These are phyloP conservation scores for Sicyos baderoa DNA, from an alignment of 306 rosid species.

Conservation along the genomic window DNA sequence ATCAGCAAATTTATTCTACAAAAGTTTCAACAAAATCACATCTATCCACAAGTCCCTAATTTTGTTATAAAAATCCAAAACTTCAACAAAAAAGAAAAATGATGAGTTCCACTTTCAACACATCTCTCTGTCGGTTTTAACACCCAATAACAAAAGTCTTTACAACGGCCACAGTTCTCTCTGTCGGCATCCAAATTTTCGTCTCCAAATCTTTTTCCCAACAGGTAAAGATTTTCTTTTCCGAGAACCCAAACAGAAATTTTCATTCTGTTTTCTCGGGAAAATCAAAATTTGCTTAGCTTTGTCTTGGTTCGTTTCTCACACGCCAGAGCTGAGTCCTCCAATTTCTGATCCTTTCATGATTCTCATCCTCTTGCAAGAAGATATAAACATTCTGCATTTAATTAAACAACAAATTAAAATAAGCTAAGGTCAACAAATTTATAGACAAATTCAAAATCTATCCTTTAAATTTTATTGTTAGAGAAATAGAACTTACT, in stretches of 20 bases:
- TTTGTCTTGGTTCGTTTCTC: neutral
- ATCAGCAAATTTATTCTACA: neutral
- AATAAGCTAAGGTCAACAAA: too few species aligned
- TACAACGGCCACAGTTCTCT: neutral
- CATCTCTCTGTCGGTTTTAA: neutral
- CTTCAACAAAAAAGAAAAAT: neutral
- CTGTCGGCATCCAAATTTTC: neutral
- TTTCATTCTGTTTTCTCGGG: neutral
- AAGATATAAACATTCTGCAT: constrained; percentile 16
- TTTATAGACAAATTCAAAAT: neutral
- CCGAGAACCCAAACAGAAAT: constrained; percentile 16
- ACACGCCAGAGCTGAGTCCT: neutral
- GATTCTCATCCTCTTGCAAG: constrained; percentile 16
- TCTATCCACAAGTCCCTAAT: neutral
- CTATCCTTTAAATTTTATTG: too few species aligned
- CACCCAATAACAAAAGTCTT: neutral
- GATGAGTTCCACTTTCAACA: neutral
- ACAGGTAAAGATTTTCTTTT: constrained; percentile 1
- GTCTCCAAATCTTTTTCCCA: neutral
- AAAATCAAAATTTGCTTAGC: neutral
- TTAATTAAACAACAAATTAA: neutral
- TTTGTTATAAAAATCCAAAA: constrained; percentile 7
- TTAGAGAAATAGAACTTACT: too few species aligned
- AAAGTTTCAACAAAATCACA: neutral
- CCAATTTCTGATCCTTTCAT: constrained; percentile 12